Conservation (phyloP, 176 grass and related monocot species). For the Pontederia paniculata region DNA sequence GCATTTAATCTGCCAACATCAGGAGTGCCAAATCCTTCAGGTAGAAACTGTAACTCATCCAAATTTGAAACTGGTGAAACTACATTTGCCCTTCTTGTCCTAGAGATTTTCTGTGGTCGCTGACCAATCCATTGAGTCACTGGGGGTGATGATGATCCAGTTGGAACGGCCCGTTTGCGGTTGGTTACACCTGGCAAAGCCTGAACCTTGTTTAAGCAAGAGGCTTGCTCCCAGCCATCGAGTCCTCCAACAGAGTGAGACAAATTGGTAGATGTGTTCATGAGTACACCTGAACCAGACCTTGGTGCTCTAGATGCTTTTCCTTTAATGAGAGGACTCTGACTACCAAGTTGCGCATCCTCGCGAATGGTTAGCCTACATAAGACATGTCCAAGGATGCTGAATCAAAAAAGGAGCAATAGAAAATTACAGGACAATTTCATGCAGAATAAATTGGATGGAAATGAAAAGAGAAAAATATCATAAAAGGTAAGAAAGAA, state of each 20-base stretch:
- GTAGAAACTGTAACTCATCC: conserved; percentile 42
- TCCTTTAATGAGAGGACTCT: conserved; percentile 53
- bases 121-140: conserved; percentile 67
- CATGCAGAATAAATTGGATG: background rate
- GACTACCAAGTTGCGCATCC: conserved; percentile 43
- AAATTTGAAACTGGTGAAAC: conserved; percentile 86
- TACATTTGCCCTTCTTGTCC: conserved; percentile 70
- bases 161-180: conserved; percentile 39
- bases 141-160: conserved; percentile 49
- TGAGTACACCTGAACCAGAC: conserved; percentile 40
- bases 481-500: no score
- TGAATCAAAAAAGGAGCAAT: conserved; percentile 15
- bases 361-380: conserved; percentile 40
- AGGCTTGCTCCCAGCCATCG: conserved; percentile 52
- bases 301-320: conserved; percentile 77
- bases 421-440: conserved; percentile 14
- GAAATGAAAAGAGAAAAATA: no score
- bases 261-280: conserved; percentile 55
- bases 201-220: conserved; percentile 51
- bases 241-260: conserved; percentile 35
- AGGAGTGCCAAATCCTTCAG: conserved; percentile 45
- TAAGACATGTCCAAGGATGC: conserved; percentile 6
- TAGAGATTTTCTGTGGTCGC: conserved; percentile 65
- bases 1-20: conserved; percentile 37
- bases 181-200: conserved; percentile 32